A percentile compares a stretch with the other conserved stretches of the same genome.
These are phyloP conservation scores for Lodderomyces theae DNA, from an alignment of 1,139 yeast species.

Conservation along the genomic window DNA sequence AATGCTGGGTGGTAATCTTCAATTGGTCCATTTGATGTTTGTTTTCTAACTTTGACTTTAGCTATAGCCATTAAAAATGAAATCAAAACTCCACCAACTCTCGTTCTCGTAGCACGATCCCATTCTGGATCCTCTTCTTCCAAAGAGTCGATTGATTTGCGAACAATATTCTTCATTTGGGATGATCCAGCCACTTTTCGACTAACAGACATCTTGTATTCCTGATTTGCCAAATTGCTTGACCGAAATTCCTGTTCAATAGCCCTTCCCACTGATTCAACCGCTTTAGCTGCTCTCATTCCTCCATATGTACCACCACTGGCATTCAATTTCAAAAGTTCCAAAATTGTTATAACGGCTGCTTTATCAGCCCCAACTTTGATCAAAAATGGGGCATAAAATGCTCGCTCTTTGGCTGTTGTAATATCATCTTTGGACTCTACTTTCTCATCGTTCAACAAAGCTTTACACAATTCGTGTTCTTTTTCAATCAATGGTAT, in stretches of 20 bases:
- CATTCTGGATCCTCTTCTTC: constrained; percentile 28
- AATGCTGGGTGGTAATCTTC: constrained; percentile 89
- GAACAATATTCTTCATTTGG: constrained; percentile 33
- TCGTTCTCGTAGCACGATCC: constrained; percentile 62
- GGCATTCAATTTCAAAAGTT: constrained; percentile 68
- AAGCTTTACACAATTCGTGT: constrained; percentile 45
- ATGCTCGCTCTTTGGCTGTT: constrained; percentile 46
- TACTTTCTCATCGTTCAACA: constrained; percentile 18
- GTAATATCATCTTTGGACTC: constrained; percentile 19
- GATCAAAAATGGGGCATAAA: constrained; percentile 76
- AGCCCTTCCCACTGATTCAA: constrained; percentile 77
- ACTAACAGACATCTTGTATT: constrained; percentile 43
- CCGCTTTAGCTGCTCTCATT: constrained; percentile 81
- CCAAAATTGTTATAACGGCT: constrained; percentile 82
- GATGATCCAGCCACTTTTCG: constrained; percentile 20
- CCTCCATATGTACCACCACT: constrained; percentile 82
- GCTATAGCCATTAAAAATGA: constrained; percentile 80
- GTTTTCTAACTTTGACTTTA: constrained; percentile 70
- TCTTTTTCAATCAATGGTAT: constrained; percentile 69
- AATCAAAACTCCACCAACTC: constrained; percentile 77
- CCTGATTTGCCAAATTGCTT: constrained; percentile 57
- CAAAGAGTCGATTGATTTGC: constrained; percentile 13
- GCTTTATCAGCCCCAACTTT: constrained; percentile 75
- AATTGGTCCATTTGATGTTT: constrained; percentile 38
- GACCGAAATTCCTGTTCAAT: constrained; percentile 82